phyloP scores from a whole-genome alignment of 2,329 filamentous ascomycete genomes.

The Ophiocordyceps camponoti-floridani region DNA sequence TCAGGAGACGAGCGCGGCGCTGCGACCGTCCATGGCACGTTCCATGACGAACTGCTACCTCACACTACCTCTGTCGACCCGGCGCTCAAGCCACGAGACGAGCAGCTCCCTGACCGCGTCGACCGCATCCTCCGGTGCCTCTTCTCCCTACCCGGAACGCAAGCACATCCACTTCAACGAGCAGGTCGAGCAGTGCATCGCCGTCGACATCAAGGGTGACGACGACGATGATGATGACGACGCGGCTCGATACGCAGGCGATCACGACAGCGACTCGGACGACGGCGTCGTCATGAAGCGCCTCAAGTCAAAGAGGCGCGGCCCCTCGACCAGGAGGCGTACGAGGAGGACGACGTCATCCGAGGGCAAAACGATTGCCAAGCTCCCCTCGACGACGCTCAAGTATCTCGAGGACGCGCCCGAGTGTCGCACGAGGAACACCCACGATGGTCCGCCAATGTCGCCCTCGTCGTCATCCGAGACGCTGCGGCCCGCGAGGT shows the following conservation, averaged over 20 bases:
- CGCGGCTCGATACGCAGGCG: constrained; percentile 17
- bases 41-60: constrained; percentile 54
- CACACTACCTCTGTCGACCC: constrained; percentile 44
- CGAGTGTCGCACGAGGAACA: constrained; percentile 38
- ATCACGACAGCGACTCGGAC: constrained; percentile 47
- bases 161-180: constrained; percentile 95
- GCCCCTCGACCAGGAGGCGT: constrained; percentile 27
- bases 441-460: constrained; percentile 29
- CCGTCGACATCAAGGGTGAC: constrained; percentile 69
- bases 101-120: constrained; percentile 46
- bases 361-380: constrained; percentile 75
- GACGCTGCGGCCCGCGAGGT: constrained; percentile 55
- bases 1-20: constrained; percentile 42
- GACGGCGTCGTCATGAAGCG: constrained; percentile 74
- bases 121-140: constrained; percentile 49
- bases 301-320: constrained; percentile 36
- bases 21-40: constrained; percentile 39
- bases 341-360: constrained; percentile 22
- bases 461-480: constrained; percentile 71
- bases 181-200: constrained; percentile 89
- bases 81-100: constrained; percentile 41
- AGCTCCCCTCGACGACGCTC: constrained; percentile 69
- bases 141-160: constrained; percentile 45
- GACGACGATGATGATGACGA: constrained; percentile 56
- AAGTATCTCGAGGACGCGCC: constrained; percentile 70